Conservation (phyloP, 1,139 yeast species). For the Kodamaea fungicola region DNA sequence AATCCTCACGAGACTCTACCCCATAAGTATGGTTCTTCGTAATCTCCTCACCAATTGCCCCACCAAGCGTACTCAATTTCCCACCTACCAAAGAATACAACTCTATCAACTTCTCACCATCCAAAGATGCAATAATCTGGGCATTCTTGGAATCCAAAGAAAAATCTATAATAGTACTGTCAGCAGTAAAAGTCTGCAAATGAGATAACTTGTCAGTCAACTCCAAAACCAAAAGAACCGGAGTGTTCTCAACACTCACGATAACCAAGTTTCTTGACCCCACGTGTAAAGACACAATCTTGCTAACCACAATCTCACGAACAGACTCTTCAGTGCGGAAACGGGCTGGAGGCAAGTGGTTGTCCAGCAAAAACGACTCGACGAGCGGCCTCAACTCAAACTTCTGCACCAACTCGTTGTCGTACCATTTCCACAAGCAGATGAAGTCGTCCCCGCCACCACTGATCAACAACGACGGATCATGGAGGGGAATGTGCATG, state of each 20-base stretch:
- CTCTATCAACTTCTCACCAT: constrained; percentile 37
- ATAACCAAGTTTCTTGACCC: constrained; percentile 29
- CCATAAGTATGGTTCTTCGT: constrained; percentile 28
- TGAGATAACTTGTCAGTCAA: constrained; percentile 22
- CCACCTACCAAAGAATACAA: constrained; percentile 15
- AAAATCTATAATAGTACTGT: constrained; percentile 26
- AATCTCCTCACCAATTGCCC: constrained; percentile 11
- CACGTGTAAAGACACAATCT: constrained; percentile 31
- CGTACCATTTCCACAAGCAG: constrained; percentile 76
- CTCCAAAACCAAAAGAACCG: constrained; percentile 44
- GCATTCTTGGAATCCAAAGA: constrained; percentile 14
- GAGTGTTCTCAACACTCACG: constrained; percentile 56
- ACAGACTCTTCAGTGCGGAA: constrained; percentile 54
- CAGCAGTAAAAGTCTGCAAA: constrained; percentile 25
- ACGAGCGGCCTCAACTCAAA: constrained; percentile 50
- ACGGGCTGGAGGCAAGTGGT: constrained; percentile 65
- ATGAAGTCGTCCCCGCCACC: constrained; percentile 89
- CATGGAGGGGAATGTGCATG: constrained; percentile 51
- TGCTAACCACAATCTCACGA: constrained; percentile 53
- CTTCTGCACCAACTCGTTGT: constrained; percentile 39
- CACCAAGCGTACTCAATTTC: constrained; percentile 2
- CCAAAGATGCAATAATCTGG: constrained; percentile 46
- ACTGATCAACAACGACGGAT: constrained; percentile 51
- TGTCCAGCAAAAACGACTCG: constrained; percentile 47
- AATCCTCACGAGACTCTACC: constrained; percentile 37